phyloP scores from a whole-genome alignment of 345 rosid genomes.

The Trapa incisa region DNA sequence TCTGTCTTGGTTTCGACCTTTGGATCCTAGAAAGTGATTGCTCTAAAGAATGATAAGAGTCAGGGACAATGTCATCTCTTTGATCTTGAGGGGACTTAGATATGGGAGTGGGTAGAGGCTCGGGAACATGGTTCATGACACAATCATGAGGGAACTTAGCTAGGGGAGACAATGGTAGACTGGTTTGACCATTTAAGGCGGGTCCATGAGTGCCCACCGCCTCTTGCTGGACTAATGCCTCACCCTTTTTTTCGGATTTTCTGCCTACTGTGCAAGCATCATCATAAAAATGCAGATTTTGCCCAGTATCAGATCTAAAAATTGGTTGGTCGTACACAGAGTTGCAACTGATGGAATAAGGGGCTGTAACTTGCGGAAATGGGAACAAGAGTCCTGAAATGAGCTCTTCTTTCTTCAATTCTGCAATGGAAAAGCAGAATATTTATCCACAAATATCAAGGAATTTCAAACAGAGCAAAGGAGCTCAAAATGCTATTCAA shows the following conservation, averaged over 20 bases:
- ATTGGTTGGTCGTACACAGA: constrained; percentile 24
- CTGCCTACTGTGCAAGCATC: constrained; percentile 14
- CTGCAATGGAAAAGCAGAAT: constrained; percentile 26
- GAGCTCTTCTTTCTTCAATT: constrained; percentile 55
- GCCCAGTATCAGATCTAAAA: constrained; percentile 19
- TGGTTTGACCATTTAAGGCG: constrained; percentile 11
- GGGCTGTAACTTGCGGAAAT: constrained; percentile 24
- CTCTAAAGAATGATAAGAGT: constrained; percentile 20
- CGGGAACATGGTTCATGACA: constrained; percentile 18
- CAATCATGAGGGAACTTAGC: constrained; percentile 8
- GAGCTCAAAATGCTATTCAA: neutral
- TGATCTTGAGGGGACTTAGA: constrained; percentile 33
- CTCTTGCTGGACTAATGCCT: constrained; percentile 19
- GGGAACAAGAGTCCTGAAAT: constrained; percentile 43
- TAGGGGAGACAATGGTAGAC: neutral
- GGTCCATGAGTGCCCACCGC: constrained; percentile 5
- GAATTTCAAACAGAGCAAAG: neutral
- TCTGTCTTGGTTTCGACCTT: constrained; percentile 72
- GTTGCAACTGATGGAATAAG: constrained; percentile 23
- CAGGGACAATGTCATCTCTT: constrained; percentile 21
- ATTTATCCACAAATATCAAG: neutral
- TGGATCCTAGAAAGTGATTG: constrained; percentile 48
- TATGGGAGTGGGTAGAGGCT: constrained; percentile 17
- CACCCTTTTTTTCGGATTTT: constrained; percentile 20
- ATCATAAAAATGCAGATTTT: constrained; percentile 11